Base-by-base conservation (phyloP, 2,329 filamentous ascomycete genomes). In the Cercospora sp. region DNA sequence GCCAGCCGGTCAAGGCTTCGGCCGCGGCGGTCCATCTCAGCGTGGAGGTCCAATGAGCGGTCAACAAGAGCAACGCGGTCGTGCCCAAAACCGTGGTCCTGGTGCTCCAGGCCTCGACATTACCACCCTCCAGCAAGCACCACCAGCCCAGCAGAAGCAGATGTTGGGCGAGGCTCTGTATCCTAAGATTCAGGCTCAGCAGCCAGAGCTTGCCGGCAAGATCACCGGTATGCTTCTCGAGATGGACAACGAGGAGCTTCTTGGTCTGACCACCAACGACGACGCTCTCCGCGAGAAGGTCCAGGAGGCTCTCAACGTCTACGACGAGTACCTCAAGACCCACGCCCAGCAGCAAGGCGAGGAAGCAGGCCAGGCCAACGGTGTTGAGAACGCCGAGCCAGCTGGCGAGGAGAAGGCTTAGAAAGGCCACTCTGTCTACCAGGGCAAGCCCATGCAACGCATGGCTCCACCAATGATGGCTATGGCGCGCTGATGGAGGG, bases 211-310 rank as follows among this genome's bases (percentile, higher is more conserved):
- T 78, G 95, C 95, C 71, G 95, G 95, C 80, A 99, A 99, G 90
- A 98, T 99, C 82, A 99, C 95, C 70, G 95, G 95, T 84, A 99
- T 99, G 95, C 91, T 99, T 77, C 84, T 99, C 77, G 95, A 99
- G 88, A 99, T 99, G 95, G 95, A 98, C 78, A 98, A 98, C 83
- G 81, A 86, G 67, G 95, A 99, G 85, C 86, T 99, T 76, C 87
- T 99, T 79, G 92, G 92, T 83, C 88, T 99, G 92, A 93, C 97
- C 74, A 92, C 94, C 79, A 93, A 98, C 78, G 93, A 97, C 59
- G 84, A 85, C 75, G 92, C 94, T 79, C 90, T 99, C 68, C 92
- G 93, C 80, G 88, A 90, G 81, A 99, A 99, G 90, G 95, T 99
- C 69, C 93, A 97, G 69, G 95, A 99, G 85, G 95, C 95, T 74